Conservation (phyloP, 1,284 basidiomycete species). For the Cutaneotrichosporon curvatum region DNA sequence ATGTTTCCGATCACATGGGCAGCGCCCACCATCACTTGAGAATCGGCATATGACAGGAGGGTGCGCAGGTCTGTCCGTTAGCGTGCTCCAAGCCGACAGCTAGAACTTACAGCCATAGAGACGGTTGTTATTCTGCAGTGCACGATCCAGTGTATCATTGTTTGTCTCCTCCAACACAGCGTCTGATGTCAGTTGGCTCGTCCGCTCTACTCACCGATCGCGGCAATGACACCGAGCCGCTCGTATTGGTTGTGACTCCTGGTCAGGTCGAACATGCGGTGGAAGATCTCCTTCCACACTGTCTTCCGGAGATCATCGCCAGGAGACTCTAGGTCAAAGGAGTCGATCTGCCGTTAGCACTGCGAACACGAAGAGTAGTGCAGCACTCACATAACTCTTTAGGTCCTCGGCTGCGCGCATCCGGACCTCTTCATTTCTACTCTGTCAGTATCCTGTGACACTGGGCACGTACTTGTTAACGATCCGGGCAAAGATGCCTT, state of each 20-base stretch:
- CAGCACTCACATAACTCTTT: conserved; percentile 22
- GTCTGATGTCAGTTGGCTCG: conserved; percentile 18
- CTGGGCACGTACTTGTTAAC: conserved; percentile 27
- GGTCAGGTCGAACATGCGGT: conserved; percentile 49
- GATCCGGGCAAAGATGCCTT: conserved; percentile 37
- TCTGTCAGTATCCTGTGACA: not conserved
- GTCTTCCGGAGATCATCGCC: conserved; percentile 42
- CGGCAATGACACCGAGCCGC: conserved; percentile 48
- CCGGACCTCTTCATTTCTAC: conserved; percentile 15
- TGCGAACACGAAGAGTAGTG: not conserved
- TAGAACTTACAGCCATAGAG: conserved; percentile 41
- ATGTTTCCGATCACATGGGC: conserved; percentile 44
- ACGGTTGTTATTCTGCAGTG: conserved; percentile 39
- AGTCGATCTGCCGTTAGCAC: conserved; percentile 27
- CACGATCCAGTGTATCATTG: conserved; percentile 42
- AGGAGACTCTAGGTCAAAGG: conserved; percentile 40
- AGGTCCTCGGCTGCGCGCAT: conserved; percentile 25
- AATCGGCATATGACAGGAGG: conserved; percentile 41
- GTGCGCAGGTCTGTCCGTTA: conserved; percentile 38
- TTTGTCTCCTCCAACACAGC: conserved; percentile 37
- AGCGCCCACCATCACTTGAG: conserved; percentile 44
- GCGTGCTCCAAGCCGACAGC: not conserved
- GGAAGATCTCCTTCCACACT: conserved; percentile 48
- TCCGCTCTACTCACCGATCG: conserved; percentile 40
- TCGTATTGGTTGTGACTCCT: conserved; percentile 47